Evolutionary conservation across 2,329 filamentous ascomycete species (phyloP), one percentile per base, ranked within the genome.

Genomic region (Canariomyces notabilis): DNA sequence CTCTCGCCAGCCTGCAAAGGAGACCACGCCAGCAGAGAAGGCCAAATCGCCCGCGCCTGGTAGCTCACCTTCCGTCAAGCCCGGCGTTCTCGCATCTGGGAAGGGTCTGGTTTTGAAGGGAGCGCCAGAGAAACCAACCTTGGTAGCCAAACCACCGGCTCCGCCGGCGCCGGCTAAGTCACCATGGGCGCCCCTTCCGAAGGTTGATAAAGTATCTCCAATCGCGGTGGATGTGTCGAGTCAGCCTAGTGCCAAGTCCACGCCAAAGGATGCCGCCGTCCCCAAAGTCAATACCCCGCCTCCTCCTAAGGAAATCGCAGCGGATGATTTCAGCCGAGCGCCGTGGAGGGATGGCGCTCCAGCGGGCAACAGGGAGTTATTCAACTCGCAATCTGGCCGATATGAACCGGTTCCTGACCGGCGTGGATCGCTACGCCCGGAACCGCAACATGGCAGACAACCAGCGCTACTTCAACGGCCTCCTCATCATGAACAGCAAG

Each of bases 371-470:
- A 76, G 87, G 46, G 90, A 97, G 64, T 73, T 97, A 0, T 97
- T 83, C 69, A 96, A 97, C 63, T 95, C 91, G n/a, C 86, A 94
- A 45, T 95, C 89, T 44, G 91, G 91, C 15, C 84, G 89, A 41
- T 95, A 95, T 57, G 91, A 97, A 62, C 89, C 90, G 14, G 91
- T 90, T 3, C 73, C 78, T 42, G 89, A 95, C 52, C 83, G 89
- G 31, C 81, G 88, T 54, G 80, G 79, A 15, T 81, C 85, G 22
- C 70, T 79, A 53, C 80, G 85, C 42, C 78, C 81, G 45, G 87
- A 93, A 43, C 35, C 16, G 2, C 67, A 73, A 44, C 75, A 79
- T 50, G 75, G 79, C 46, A 80, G 86, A 39, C 84, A 91, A 54
- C 85, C 88, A 19, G 78, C 89, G 12, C 69, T 97, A 7, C 68